Conservation (phyloP, 2,329 filamentous ascomycete genomes). For the Fusarium albosuccineum region DNA sequence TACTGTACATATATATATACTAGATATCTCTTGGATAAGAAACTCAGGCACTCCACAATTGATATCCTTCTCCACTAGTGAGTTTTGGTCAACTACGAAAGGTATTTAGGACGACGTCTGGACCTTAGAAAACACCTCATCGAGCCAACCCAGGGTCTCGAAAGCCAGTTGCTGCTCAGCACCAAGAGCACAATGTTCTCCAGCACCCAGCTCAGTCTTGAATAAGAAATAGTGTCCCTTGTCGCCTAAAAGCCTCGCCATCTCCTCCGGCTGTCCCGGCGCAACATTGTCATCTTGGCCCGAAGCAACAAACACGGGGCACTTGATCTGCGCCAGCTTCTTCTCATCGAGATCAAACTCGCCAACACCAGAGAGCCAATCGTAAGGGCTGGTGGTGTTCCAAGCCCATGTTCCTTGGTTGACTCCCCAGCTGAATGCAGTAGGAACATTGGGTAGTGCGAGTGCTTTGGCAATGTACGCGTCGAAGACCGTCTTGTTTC, state of each 20-base stretch:
- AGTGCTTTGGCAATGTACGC: background rate
- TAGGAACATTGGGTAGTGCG: constrained; percentile 4
- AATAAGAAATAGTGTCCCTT: constrained; percentile 18
- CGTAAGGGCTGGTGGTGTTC: constrained; percentile 20
- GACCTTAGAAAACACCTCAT: constrained; percentile 11
- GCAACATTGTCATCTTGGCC: constrained; percentile 17
- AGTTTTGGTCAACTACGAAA: too few species aligned
- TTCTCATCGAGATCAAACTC: constrained; percentile 15
- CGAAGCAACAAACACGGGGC: constrained; percentile 18
- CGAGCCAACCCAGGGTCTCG: constrained; percentile 20
- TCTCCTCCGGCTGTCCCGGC: constrained; percentile 20
- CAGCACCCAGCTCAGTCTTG: constrained; percentile 25
- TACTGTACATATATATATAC: too few species aligned
- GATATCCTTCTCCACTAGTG: too few species aligned
- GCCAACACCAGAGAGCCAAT: constrained; percentile 13
- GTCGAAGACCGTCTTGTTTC: constrained; percentile 19
- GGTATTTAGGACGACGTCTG: background rate
- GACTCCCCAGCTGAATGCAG: constrained; percentile 17
- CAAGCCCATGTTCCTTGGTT: constrained; percentile 23
- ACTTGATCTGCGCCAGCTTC: constrained; percentile 13
- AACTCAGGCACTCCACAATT: too few species aligned
- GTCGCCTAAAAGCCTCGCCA: constrained; percentile 20
- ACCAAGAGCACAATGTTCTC: constrained; percentile 23
- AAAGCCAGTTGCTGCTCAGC: constrained; percentile 23
- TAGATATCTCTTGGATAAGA: background rate